phyloP scores from a whole-genome alignment of 2,329 filamentous ascomycete species.

The Meredithiella fracta region DNA sequence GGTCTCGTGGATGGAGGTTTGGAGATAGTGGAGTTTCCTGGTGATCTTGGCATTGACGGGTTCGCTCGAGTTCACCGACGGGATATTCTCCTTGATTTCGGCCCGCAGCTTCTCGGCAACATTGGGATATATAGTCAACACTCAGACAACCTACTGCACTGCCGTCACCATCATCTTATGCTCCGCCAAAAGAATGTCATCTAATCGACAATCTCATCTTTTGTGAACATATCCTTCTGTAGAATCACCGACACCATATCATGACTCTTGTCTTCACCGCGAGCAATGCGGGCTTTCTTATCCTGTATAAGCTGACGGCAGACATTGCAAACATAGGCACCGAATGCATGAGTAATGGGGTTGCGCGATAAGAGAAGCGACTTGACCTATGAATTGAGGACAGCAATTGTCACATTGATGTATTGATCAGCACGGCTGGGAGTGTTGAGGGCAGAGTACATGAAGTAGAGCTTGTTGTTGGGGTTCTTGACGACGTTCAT shows the following conservation, averaged over 20 bases:
- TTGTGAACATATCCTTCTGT: constrained; percentile 55
- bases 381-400: constrained; percentile 45
- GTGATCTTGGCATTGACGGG: constrained; percentile 28
- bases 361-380: constrained; percentile 56
- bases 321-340: background rate
- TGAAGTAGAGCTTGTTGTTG: constrained; percentile 38
- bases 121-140: constrained; percentile 31
- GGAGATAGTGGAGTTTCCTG: constrained; percentile 61
- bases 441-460: constrained; percentile 40
- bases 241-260: constrained; percentile 75
- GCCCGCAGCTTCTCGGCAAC: constrained; percentile 49
- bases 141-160: constrained; percentile 1
- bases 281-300: constrained; percentile 42
- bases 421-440: constrained; percentile 35
- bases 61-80: constrained; percentile 19
- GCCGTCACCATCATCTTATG: constrained; percentile 1
- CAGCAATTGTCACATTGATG: constrained; percentile 39
- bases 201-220: constrained; percentile 71
- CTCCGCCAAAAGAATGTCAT: constrained; percentile 40
- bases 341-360: constrained; percentile 39
- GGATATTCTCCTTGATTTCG: constrained; percentile 48
- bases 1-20: constrained; percentile 63
- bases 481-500: constrained; percentile 50
- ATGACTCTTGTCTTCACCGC: constrained; percentile 23
- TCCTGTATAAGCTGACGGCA: constrained; percentile 38